A percentile compares a stretch with the other conserved stretches of the same genome.
Evolutionary conservation across 495 filamentous ascomycete species (phyloP).

Genomic region (Penicillium macrosclerotiorum): DNA sequence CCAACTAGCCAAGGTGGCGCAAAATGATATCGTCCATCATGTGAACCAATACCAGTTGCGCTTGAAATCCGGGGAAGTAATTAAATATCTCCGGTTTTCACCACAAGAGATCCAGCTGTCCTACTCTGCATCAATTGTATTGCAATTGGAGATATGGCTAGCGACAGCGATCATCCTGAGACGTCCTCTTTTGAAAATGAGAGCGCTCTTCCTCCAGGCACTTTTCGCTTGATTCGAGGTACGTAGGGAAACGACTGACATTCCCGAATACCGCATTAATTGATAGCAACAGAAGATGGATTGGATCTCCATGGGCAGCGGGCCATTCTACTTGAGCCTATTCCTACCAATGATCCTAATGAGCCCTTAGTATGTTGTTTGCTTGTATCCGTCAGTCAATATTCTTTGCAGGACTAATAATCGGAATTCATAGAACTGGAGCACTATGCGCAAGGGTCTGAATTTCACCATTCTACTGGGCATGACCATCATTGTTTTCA

Average conservation of each 20-base stretch:
- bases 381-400: not conserved
- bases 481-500: constrained; percentile 33
- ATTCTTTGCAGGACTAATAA: not conserved
- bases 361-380: constrained; percentile 27
- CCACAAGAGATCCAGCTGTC: not conserved
- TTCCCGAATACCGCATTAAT: not conserved
- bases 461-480: constrained; percentile 33
- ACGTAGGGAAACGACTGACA: not conserved
- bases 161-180: not conserved
- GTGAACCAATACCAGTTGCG: constrained; percentile 3
- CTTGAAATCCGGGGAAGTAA: not conserved
- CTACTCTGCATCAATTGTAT: not conserved
- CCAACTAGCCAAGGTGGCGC: constrained; percentile 2
- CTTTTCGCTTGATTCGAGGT: constrained; percentile 34
- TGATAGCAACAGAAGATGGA: constrained; percentile 14
- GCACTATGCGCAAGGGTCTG: constrained; percentile 24
- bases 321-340: constrained; percentile 26
- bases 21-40: constrained; percentile 8
- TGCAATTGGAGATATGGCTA: not conserved
- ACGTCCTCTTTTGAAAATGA: constrained; percentile 3
- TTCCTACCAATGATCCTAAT: constrained; percentile 34
- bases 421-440: constrained; percentile 31
- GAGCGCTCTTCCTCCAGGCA: constrained; percentile 24
- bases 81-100: constrained; percentile 6
- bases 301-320: constrained; percentile 14